Conservation (phyloP, 306 rosid genomes). For the Oemleria cerasiformis region DNA sequence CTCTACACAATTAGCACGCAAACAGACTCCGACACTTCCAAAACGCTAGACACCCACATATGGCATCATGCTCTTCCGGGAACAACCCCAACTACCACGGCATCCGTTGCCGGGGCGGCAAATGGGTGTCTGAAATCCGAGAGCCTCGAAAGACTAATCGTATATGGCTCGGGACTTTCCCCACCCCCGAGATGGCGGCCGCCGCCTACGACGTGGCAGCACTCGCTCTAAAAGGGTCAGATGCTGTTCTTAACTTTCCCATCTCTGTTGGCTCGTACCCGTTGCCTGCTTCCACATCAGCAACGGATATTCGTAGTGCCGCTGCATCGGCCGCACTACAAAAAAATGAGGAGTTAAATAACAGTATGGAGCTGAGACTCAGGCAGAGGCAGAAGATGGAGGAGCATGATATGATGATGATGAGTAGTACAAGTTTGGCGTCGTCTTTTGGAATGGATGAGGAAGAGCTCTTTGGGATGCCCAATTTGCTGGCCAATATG, state of each 20-base stretch:
- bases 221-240: constrained; percentile 62
- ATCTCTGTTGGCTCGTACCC: constrained; percentile 37
- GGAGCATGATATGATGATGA: not conserved
- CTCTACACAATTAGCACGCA: not conserved
- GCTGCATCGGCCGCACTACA: constrained; percentile 24
- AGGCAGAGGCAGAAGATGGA: not conserved
- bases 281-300: constrained; percentile 44
- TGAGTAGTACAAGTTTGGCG: not conserved
- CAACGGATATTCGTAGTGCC: constrained; percentile 61
- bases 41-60: not conserved
- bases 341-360: not conserved
- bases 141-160: constrained; percentile 77
- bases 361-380: not conserved
- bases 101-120: constrained; percentile 65
- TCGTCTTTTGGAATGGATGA: constrained; percentile 46
- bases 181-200: constrained; percentile 77
- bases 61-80: constrained; percentile 50
- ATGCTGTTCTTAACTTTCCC: constrained; percentile 66
- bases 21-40: not conserved
- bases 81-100: constrained; percentile 60
- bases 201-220: constrained; percentile 88
- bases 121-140: constrained; percentile 94
- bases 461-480: constrained; percentile 77
- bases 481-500: constrained; percentile 72
- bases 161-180: constrained; percentile 84